Evolutionary conservation across 2,329 filamentous ascomycete species (phyloP).

Genomic region (Talaromyces rugulosus): DNA sequence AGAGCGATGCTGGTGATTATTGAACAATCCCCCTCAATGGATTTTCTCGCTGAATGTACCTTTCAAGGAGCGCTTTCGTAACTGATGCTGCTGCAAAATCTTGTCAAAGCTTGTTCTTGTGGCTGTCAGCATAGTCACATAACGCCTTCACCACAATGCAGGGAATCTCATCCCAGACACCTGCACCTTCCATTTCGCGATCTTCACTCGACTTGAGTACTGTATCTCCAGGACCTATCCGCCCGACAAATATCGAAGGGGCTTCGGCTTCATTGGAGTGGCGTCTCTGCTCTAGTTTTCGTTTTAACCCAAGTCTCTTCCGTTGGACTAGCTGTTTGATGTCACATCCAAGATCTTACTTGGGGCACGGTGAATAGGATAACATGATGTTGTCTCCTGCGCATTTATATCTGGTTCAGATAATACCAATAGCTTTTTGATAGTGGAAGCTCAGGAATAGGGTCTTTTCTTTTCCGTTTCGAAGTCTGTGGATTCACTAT

Average conservation of each 20-base stretch:
- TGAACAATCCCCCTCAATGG: neutral
- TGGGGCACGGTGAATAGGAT: neutral
- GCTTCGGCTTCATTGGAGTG: neutral
- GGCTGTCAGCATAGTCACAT: slow-evolving; percentile 19
- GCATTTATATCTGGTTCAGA: neutral
- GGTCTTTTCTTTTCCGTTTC: neutral
- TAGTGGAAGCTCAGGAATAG: neutral
- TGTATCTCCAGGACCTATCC: slow-evolving; percentile 17
- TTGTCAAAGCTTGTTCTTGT: slow-evolving; percentile 3
- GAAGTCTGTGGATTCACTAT: neutral
- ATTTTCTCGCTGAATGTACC: neutral
- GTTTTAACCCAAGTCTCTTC: neutral
- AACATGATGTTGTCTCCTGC: neutral
- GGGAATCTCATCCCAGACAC: slow-evolving; percentile 15
- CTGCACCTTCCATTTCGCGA: slow-evolving; percentile 24
- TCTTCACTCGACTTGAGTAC: slow-evolving; percentile 28
- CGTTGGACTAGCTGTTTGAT: neutral
- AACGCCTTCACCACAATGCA: slow-evolving; percentile 16
- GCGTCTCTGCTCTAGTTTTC: neutral
- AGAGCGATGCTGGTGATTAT: neutral
- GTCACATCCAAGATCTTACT: neutral
- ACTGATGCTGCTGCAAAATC: slow-evolving; percentile 13
- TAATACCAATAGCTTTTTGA: neutral
- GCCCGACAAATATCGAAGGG: slow-evolving; percentile 6
- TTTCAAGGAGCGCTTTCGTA: slow-evolving; percentile 14